Base-by-base conservation (phyloP, 768 basidiomycete genomes). In the Tulasnella sp. region DNA sequence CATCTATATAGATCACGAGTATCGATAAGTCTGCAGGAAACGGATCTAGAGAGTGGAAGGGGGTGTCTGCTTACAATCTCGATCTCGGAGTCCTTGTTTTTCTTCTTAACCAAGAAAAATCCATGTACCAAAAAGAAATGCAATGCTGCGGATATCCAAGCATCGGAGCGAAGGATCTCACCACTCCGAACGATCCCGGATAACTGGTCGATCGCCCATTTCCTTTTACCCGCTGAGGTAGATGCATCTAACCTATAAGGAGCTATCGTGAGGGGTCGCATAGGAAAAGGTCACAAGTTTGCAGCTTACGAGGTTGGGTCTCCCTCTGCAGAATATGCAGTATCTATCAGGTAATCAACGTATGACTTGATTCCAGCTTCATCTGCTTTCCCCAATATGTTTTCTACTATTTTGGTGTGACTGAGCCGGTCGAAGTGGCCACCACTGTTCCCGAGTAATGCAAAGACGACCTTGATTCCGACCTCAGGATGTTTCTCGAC, bases 401-500 rank as follows among this genome's bases (percentile, higher is more conserved):
- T 90, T 86, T 97, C 96, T 48, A 98, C 90, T 0, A 95, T 97
- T 86, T 96, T 98, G 12, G 97, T 97, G 85, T 92, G 93, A 16
- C 97, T 97, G 80, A 97, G 85, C 85, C 90, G 93, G 86, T 99
- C 97, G 83, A 99, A 99, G 85, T 96, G 93, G 14, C 96, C 96
- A 84, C 97, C 88, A 75, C 91, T 89, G 34, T 64, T 64, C 28
- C 94, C 95, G 1, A 95, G 94, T 37, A 99, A 87, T 84, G 95
- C 93, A 46, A 95, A 87, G 83, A 99, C 92, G 58, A 98, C 87
- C 9, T 95, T 90, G 83, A 97, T 95, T 4, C 95, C 96, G 58
- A 93, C 89, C 18, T 91, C 89, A 1, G 96, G 94, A 84, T 95
- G 92, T 75, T 89, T 87, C 83, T 93, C 90, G 31, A 95, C 93